Conservation (phyloP, 208 protist species). For the Leishmania gerbilli region DNA sequence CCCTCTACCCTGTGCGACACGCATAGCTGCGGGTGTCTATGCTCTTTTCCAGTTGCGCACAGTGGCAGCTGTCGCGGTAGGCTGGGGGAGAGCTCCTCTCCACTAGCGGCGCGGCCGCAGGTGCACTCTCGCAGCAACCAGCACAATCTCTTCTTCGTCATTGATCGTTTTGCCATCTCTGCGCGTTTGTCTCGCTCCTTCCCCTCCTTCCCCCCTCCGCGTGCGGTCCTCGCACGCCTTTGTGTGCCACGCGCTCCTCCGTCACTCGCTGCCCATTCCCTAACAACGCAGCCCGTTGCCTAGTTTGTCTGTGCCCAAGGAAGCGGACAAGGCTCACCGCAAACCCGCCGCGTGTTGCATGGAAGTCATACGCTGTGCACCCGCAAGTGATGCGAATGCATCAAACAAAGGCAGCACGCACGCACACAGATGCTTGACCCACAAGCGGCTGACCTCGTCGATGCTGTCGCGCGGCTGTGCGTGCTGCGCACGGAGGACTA, state of each 20-base stretch:
- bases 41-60: background rate
- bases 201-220: background rate
- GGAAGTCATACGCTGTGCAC: background rate
- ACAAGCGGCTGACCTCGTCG: slow-evolving; percentile 32
- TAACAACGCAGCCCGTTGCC: too few species aligned
- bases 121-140: background rate
- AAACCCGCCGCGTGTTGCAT: background rate
- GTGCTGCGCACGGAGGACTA: slow-evolving; percentile 58
- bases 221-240: background rate
- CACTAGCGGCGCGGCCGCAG: background rate
- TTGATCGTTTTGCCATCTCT: background rate
- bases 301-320: background rate
- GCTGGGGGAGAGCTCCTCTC: background rate
- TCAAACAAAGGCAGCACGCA: background rate
- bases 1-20: background rate
- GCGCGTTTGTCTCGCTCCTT: background rate
- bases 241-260: background rate
- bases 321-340: background rate
- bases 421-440: slow-evolving; percentile 39
- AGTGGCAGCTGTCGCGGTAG: background rate
- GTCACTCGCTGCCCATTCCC: background rate
- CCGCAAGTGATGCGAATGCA: background rate
- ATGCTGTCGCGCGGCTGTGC: slow-evolving; percentile 44
- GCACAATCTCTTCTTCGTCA: background rate
- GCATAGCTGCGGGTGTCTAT: background rate